Evolutionary conservation across 352 stramenopile species (phyloP).

Genomic region (Halophytophthora batemanensis): DNA sequence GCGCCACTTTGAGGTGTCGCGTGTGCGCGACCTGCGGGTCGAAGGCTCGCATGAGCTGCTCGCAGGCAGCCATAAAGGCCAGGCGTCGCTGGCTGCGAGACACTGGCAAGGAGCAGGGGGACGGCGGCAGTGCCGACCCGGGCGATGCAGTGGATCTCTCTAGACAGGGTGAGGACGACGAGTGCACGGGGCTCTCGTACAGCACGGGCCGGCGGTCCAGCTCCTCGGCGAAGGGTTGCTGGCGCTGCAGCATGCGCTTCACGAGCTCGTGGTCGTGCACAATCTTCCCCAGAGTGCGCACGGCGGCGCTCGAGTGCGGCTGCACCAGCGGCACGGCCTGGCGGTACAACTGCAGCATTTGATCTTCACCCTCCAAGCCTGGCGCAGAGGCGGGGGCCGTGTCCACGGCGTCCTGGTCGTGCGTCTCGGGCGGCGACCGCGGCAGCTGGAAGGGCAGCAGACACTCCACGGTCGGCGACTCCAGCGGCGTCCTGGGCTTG

Average conservation of each 20-base stretch:
- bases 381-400: slow-evolving; percentile 1
- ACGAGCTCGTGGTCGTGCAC: slow-evolving; percentile 38
- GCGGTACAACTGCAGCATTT: slow-evolving; percentile 41
- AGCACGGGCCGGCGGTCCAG: slow-evolving; percentile 16
- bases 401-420: slow-evolving; percentile 5
- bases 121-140: slow-evolving; percentile 6
- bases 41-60: slow-evolving; percentile 45
- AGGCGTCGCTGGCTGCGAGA: slow-evolving; percentile 14
- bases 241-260: slow-evolving; percentile 54
- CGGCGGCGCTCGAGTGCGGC: slow-evolving; percentile 49
- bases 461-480: slow-evolving; percentile 9
- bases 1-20: slow-evolving; percentile 25
- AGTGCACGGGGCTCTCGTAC: slow-evolving; percentile 8
- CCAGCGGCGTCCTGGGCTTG: neutral
- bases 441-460: slow-evolving; percentile 22
- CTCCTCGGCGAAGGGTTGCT: slow-evolving; percentile 24
- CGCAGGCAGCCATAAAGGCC: slow-evolving; percentile 44
- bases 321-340: slow-evolving; percentile 59
- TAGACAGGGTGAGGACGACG: neutral
- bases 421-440: neutral
- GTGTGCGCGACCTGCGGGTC: slow-evolving; percentile 33
- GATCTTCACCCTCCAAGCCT: slow-evolving; percentile 6
- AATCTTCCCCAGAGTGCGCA: slow-evolving; percentile 58
- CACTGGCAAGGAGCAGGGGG: neutral
- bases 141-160: neutral